Evolutionary conservation across 768 basidiomycete genomes (phyloP), one percentile per base, ranked within the genome.

Genomic region (Collybiopsis luxurians): DNA sequence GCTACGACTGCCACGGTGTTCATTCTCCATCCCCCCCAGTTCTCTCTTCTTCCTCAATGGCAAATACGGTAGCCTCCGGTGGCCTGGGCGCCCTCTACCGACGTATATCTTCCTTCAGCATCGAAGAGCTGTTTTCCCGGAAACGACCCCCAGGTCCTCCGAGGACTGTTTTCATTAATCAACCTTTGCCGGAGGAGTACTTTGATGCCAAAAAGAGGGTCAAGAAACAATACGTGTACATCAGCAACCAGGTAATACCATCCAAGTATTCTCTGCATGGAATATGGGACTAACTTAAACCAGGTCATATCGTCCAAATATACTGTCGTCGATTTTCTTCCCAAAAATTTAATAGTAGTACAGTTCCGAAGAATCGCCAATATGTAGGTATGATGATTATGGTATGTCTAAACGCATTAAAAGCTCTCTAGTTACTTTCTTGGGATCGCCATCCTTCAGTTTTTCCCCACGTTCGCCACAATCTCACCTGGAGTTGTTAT

Each of bases 401-500:
- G 11, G 24, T 26, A 13, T 21, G 34, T 40, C 39, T 30, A 24
- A 9, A 9, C n/a, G 48, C 15, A 5, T 24, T 31, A 28, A 10
- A 2, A 15, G 1, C 36, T 40, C 23, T 38, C 38, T 30, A 59
- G 90, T 50, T 94, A 93, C 79, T 94, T 93, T 72, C 78, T 87
- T 46, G 84, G 76, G 61, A 95, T 98, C 65, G 93, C 90, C 59
- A 87, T 99, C 64, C 86, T 98, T 30, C 97, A 99, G 73, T 98
- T 99, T 82, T 95, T 96, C 74, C 79, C 80, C 45, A 87, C 90
- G 64, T 99, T 99, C 77, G 85, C 89, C 6, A 98, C 97, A 40
- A 93, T 98, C 63, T 92, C 90, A 1, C 93, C 95, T 2, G 96
- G 92, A 27, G 82, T 98, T 30, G 95, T 96, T 60, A 83, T 98